These are phyloP conservation scores for Pouteria glomerata DNA, from an alignment of 148 eudicot species.

Conservation along the genomic window DNA sequence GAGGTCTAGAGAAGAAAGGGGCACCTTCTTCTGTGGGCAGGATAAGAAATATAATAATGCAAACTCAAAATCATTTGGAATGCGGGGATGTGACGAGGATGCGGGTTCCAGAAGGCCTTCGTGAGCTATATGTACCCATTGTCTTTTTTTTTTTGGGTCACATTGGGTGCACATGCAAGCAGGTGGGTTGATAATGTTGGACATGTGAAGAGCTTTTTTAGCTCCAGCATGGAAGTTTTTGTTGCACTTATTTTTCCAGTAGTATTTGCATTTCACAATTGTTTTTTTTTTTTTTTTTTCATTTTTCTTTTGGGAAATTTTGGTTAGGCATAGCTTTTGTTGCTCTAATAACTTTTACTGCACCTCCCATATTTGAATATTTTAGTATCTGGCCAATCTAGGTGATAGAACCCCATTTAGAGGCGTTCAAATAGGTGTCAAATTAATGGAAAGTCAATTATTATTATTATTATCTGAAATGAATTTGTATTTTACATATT, in stretches of 20 bases:
- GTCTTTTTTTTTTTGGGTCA: background rate
- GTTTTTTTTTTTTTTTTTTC: background rate
- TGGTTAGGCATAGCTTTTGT: background rate
- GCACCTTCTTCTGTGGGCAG: slow-evolving; percentile 14
- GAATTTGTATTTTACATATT: too few species aligned
- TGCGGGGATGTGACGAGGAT: background rate
- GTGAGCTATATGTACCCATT: background rate
- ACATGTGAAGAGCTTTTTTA: background rate
- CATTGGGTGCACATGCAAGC: background rate
- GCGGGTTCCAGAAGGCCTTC: background rate
- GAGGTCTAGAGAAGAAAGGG: slow-evolving; percentile 30
- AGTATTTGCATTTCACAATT: background rate
- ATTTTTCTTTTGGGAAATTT: too few species aligned
- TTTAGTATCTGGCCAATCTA: too few species aligned
- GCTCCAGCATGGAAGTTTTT: background rate
- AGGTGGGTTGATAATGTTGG: background rate
- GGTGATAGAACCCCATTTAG: too few species aligned
- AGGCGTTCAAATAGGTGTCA: too few species aligned
- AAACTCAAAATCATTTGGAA: slow-evolving; percentile 25
- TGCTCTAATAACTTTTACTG: background rate
- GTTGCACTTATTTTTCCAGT: too few species aligned
- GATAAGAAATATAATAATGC: slow-evolving; percentile 23
- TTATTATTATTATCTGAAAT: too few species aligned
- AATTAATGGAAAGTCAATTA: too few species aligned
- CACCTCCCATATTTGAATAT: too few species aligned